phyloP scores from a whole-genome alignment of 768 basidiomycete genomes.

The Collybiopsis confluens region DNA sequence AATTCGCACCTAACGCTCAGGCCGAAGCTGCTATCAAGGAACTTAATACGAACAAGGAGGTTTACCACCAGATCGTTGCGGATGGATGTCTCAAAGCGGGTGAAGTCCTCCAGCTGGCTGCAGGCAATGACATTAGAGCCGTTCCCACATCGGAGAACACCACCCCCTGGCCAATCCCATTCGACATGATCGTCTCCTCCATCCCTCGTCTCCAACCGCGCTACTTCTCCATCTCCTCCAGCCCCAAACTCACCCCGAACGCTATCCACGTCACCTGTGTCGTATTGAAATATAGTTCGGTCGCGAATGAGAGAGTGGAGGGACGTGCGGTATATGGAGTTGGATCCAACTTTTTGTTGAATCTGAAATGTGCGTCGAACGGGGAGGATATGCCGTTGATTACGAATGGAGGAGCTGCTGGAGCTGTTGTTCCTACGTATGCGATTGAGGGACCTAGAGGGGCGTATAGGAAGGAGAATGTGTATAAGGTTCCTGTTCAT shows the following conservation, averaged over 20 bases:
- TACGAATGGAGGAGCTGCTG: conserved; percentile 29
- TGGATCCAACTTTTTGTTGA: conserved; percentile 92
- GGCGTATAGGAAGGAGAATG: conserved; percentile 64
- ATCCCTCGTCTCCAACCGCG: conserved; percentile 94
- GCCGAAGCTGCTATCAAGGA: conserved; percentile 71
- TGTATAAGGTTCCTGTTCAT: conserved; percentile 88
- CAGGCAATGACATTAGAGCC: conserved; percentile 65
- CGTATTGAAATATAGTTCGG: conserved; percentile 87
- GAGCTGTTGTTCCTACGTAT: conserved; percentile 60
- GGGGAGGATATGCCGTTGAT: conserved; percentile 50
- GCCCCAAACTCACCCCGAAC: conserved; percentile 86
- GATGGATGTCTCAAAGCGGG: conserved; percentile 87
- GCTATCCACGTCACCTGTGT: conserved; percentile 94
- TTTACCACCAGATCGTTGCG: conserved; percentile 72
- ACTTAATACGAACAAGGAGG: conserved; percentile 84
- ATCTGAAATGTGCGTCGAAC: conserved; percentile 76
- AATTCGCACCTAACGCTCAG: conserved; percentile 80
- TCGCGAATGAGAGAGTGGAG: conserved; percentile 44
- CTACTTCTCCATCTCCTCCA: conserved; percentile 98
- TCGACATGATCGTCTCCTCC: conserved; percentile 93
- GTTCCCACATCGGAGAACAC: conserved; percentile 69
- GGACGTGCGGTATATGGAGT: conserved; percentile 81
- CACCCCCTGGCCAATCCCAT: conserved; percentile 87
- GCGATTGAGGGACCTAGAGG: conserved; percentile 88
- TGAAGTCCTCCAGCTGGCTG: conserved; percentile 88